phyloP scores from a whole-genome alignment of 257 asterid species.

The Capsicum pubescens region DNA sequence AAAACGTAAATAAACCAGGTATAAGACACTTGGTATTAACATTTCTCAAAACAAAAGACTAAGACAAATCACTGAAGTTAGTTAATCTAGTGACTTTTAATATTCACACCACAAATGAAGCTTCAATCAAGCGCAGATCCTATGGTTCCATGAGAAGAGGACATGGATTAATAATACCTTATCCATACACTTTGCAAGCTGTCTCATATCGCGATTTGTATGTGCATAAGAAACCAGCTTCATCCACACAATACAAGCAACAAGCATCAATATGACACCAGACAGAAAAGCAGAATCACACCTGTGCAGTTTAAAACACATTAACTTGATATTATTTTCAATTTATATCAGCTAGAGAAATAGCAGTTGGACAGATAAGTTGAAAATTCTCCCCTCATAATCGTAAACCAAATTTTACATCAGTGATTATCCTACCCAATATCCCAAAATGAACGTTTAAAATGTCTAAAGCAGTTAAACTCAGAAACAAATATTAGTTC shows the following conservation, averaged over 20 bases:
- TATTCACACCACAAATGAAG: constrained; percentile 17
- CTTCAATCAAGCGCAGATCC: neutral
- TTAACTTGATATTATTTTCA: neutral
- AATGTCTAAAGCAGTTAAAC: neutral
- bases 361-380: neutral
- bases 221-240: constrained; percentile 96
- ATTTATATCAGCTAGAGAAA: neutral
- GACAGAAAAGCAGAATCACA: constrained; percentile 91
- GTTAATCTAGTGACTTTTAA: neutral
- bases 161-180: constrained; percentile 53
- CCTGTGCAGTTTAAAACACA: constrained; percentile 58
- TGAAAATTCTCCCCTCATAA: neutral
- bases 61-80: neutral
- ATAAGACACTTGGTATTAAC: neutral
- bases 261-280: constrained; percentile 81
- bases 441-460: constrained; percentile 14
- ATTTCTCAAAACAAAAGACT: neutral
- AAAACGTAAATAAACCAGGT: constrained; percentile 26
- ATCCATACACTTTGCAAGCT: constrained; percentile 69
- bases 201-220: constrained; percentile 85
- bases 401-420: neutral
- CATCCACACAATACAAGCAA: constrained; percentile 86
- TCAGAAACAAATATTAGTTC: constrained; percentile 3
- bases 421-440: neutral
- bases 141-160: neutral